These are phyloP conservation scores for Rhodotorula kratochvilovae DNA, from an alignment of 768 basidiomycete species.

Conservation along the genomic window DNA sequence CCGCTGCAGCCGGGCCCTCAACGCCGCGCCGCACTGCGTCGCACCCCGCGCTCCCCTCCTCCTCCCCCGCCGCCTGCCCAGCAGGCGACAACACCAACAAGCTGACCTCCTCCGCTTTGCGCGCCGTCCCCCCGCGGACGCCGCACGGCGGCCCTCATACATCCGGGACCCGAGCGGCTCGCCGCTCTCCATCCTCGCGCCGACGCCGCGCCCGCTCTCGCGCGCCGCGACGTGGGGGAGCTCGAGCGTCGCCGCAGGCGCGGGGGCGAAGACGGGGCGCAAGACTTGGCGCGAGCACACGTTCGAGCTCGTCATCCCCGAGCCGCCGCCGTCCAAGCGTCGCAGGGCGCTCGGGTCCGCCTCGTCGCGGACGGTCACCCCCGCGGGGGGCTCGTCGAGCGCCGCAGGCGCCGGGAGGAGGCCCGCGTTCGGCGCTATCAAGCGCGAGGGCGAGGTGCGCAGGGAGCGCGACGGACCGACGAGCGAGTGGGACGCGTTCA, in stretches of 20 bases:
- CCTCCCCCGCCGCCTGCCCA: not conserved
- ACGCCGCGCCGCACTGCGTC: not conserved
- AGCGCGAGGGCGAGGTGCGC: not conserved
- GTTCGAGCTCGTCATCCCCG: slow-evolving; percentile 22
- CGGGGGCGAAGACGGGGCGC: too few species aligned
- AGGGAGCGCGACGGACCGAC: not conserved
- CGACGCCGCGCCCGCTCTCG: slow-evolving; percentile 9
- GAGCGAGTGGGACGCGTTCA: slow-evolving; percentile 18
- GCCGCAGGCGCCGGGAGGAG: too few species aligned
- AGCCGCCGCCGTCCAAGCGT: not conserved
- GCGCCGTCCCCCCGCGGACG: not conserved
- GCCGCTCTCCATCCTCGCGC: slow-evolving; percentile 8
- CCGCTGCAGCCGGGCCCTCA: not conserved
- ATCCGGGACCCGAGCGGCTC: slow-evolving; percentile 14
- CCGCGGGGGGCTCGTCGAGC: too few species aligned
- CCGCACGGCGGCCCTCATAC: slow-evolving; percentile 6
- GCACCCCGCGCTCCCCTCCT: not conserved
- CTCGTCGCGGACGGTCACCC: not conserved
- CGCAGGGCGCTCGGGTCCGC: not conserved
- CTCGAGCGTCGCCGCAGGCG: too few species aligned
- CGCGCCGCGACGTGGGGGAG: too few species aligned
- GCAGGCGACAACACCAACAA: not conserved
- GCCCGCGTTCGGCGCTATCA: not conserved
- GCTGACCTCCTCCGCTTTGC: not conserved
- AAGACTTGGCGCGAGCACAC: not conserved